Evolutionary conservation across 2,329 filamentous ascomycete species (phyloP), one percentile per base, ranked within the genome.

Genomic region (Drechslerella dactyloides): DNA sequence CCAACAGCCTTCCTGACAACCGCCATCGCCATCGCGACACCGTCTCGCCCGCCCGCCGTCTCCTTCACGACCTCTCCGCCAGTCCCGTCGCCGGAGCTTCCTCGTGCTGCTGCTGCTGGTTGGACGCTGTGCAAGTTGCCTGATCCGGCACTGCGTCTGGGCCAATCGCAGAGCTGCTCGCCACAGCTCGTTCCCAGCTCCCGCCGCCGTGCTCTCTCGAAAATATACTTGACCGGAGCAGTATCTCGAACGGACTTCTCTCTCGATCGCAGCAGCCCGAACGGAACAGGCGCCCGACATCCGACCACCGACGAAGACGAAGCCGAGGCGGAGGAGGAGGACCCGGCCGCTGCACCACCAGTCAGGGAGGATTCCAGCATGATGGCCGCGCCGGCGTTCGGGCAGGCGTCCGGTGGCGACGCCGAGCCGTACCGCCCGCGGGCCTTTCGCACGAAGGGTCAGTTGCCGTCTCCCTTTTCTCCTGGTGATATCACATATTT

Each of bases 361-460:
- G 33, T 15, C 30, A 35, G 24, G 24, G n/a, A 35, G 23, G 11
- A 23, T 23, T 23, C 37, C 51, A 44, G 44, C 42, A 62, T 40
- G 37, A 24, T 44, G 37, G 53, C 44, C 48, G 58, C 58, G 52
- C 53, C 58, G 17, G 37, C 50, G 33, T 62, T 62, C 23, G 58
- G 58, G 10, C 50, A 44, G 17, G 21, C 19, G 10, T 42, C 15
- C 15, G 58, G 54, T n/a, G 30, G 54, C 52, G 57, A 53, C 33
- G 4, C 55, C 4, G 65, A 52, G 1, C 57, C 65, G 1, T 69
- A 69, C 58, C 46, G 42, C n/a, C 65, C 65, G 19, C 54, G 46
- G 46, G 65, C 58, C 44, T 69, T 57, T 53, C 57, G 65, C 13
- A 69, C 65, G 17, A 69, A 69, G 57, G 65, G 65, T 56, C 48